phyloP scores from a whole-genome alignment of 352 stramenopile genomes.

The Discostella stelligera region DNA sequence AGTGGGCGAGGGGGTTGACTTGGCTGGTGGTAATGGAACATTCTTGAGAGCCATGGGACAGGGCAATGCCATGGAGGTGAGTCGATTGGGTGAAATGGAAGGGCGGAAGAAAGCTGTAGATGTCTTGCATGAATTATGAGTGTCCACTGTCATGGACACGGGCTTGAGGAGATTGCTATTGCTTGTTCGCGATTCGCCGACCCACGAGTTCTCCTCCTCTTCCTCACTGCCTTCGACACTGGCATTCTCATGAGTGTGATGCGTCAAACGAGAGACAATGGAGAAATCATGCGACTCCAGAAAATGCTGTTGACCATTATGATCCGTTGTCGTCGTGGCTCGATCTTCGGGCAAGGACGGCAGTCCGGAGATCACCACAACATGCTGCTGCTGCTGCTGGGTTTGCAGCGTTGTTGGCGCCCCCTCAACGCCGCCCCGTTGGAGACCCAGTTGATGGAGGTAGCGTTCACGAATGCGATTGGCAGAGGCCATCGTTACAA shows the following conservation, averaged over 20 bases:
- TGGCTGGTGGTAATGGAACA: neutral
- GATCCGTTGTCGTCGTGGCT: constrained; percentile 12
- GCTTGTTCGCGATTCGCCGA: too few relatives aligned
- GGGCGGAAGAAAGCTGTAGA: constrained; percentile 8
- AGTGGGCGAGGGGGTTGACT: constrained; percentile 4
- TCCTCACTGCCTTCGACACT: constrained; percentile 1
- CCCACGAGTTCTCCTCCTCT: neutral
- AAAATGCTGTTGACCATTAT: constrained; percentile 1
- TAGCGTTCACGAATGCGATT: constrained; percentile 51
- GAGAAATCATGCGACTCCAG: constrained; percentile 32
- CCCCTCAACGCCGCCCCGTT: constrained; percentile 6
- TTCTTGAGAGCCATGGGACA: constrained; percentile 38
- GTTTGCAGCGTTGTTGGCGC: too few relatives aligned
- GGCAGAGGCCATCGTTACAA: constrained; percentile 12
- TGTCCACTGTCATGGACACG: too few relatives aligned
- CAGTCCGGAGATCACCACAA: constrained; percentile 44
- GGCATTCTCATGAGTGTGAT: constrained; percentile 5
- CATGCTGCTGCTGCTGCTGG: neutral
- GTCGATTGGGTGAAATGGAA: constrained; percentile 1
- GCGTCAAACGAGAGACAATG: neutral
- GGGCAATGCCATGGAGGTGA: constrained; percentile 26
- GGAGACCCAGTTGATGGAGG: constrained; percentile 44
- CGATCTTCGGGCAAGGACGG: constrained; percentile 40
- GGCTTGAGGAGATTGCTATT: too few relatives aligned
- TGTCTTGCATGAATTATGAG: neutral